phyloP scores from a whole-genome alignment of 1,139 yeast genomes.

The Maudiozyma humilis region DNA sequence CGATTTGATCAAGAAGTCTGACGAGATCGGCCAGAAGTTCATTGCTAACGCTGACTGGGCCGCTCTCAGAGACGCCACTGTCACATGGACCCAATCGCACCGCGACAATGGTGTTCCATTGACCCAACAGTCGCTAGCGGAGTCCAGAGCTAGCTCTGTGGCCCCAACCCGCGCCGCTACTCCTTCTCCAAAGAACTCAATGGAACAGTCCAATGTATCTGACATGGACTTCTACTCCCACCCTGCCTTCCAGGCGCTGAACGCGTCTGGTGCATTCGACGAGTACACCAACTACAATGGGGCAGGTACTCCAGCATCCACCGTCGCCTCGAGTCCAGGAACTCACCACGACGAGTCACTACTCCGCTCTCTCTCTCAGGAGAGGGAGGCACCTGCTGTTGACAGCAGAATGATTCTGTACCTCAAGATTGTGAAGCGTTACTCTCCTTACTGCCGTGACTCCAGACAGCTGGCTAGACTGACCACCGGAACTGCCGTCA shows the following conservation, averaged over 20 bases:
- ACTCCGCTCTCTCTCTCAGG: constrained; percentile 3
- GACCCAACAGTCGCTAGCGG: constrained; percentile 7
- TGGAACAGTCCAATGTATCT: constrained; percentile 12
- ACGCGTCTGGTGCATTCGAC: constrained; percentile 34
- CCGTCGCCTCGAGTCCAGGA: constrained; percentile 11
- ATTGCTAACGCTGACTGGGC: constrained; percentile 87
- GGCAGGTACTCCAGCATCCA: constrained; percentile 6
- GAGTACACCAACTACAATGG: constrained; percentile 17
- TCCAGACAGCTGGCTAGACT: constrained; percentile 37
- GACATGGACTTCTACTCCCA: constrained; percentile 26
- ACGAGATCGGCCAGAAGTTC: constrained; percentile 45
- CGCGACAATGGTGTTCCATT: constrained; percentile 12
- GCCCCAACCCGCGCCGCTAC: constrained; percentile 16
- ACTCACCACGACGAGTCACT: constrained; percentile 4
- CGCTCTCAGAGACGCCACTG: constrained; percentile 71
- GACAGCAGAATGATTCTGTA: constrained; percentile 47
- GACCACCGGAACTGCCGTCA: constrained; percentile 36
- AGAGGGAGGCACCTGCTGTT: constrained; percentile 8
- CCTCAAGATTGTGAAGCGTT: constrained; percentile 49
- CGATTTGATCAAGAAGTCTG: constrained; percentile 47
- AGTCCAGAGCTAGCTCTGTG: constrained; percentile 10
- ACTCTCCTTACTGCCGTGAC: constrained; percentile 41
- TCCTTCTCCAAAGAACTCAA: constrained; percentile 8
- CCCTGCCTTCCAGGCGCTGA: constrained; percentile 33
- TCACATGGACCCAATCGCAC: constrained; percentile 35